These are phyloP conservation scores for Coemansia sp. DNA, from an alignment of 192 early-diverging fungal species.

Conservation along the genomic window DNA sequence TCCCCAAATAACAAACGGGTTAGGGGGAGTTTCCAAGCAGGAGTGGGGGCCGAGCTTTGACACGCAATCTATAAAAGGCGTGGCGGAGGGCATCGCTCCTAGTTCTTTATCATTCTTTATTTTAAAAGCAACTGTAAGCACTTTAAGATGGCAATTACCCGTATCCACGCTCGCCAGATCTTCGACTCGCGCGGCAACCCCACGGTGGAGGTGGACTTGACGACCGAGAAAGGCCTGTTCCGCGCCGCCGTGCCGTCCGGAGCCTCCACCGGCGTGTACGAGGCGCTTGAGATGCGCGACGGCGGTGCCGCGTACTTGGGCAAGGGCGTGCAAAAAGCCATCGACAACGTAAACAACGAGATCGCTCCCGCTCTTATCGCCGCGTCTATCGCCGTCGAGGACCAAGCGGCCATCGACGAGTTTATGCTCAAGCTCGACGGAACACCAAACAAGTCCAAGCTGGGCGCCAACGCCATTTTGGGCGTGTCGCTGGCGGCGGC, in stretches of 20 bases:
- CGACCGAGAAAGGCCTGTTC: constrained; percentile 92
- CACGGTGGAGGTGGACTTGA: constrained; percentile 97
- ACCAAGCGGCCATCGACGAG: constrained; percentile 88
- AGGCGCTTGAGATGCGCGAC: constrained; percentile 98
- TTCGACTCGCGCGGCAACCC: constrained; percentile 99
- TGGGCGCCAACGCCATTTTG: constrained; percentile 97
- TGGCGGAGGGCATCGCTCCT: too few species aligned
- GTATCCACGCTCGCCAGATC: constrained; percentile 92
- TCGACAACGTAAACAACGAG: constrained; percentile 85
- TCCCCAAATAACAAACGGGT: not conserved
- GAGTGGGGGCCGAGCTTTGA: not conserved
- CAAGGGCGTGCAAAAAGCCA: constrained; percentile 92
- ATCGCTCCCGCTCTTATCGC: constrained; percentile 83
- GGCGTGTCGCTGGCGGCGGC: constrained; percentile 96
- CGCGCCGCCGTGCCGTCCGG: constrained; percentile 97
- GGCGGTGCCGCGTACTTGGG: constrained; percentile 84
- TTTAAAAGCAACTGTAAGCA: not conserved
- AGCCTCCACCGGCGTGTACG: constrained; percentile 97
- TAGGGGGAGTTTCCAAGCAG: not conserved
- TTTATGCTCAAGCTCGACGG: constrained; percentile 92
- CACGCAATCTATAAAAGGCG: not conserved
- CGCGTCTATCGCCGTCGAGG: constrained; percentile 77
- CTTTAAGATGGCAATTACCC: constrained; percentile 64
- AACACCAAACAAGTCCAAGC: constrained; percentile 92
- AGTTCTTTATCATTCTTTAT: not conserved